These are phyloP conservation scores for Gremmenia infestans DNA, from an alignment of 2,329 filamentous ascomycete genomes.

Conservation along the genomic window DNA sequence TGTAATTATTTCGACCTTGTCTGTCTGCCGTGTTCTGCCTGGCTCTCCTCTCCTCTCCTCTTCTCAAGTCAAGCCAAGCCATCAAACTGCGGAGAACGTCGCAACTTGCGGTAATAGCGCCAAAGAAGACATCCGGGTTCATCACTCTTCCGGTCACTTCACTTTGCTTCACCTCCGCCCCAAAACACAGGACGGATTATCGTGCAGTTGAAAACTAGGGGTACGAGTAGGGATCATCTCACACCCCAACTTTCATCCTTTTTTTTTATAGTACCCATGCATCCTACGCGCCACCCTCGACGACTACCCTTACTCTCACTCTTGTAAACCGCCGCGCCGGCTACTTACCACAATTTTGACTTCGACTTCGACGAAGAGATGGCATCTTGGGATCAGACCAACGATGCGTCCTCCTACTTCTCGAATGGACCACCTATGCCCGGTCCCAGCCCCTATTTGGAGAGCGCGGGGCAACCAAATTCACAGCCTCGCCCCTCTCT, in stretches of 20 bases:
- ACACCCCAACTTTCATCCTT: no score
- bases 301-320: no score
- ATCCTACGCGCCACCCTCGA: background rate
- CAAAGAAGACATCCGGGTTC: background rate
- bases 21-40: background rate
- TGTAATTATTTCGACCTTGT: background rate
- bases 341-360: conserved; percentile 15
- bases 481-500: conserved; percentile 10
- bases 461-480: conserved; percentile 2
- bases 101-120: no score
- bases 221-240: no score
- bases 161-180: background rate
- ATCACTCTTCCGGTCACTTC: background rate
- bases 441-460: background rate
- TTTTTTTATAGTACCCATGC: background rate
- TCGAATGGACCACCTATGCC: background rate
- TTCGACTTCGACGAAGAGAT: conserved; percentile 23
- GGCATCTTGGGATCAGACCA: conserved; percentile 32
- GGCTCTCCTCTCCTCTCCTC: no score
- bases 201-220: no score
- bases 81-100: no score
- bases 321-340: background rate
- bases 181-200: no score
- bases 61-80: no score
- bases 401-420: conserved; percentile 28